phyloP scores from a whole-genome alignment of 2,329 filamentous ascomycete species.

The Botrytis galanthina region DNA sequence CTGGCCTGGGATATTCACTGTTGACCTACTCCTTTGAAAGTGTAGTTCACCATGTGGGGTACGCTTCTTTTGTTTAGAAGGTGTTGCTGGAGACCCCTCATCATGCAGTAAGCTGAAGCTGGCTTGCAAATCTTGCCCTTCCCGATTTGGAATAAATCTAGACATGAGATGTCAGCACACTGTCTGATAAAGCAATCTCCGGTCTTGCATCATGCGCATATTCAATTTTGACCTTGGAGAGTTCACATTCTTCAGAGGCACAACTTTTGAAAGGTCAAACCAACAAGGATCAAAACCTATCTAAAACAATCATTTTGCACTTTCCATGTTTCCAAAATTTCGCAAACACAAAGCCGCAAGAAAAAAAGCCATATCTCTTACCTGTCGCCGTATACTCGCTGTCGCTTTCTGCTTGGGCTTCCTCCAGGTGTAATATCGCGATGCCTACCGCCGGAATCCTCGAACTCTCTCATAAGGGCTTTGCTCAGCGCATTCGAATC shows the following conservation, averaged over 20 bases:
- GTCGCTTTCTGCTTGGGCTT: conserved; percentile 67
- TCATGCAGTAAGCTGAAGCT: conserved; percentile 91
- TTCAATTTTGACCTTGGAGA: not conserved
- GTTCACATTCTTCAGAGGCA: not conserved
- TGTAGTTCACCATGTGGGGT: conserved; percentile 86
- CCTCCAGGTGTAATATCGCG: conserved; percentile 61
- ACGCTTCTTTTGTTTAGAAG: conserved; percentile 80
- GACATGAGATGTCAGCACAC: conserved; percentile 28
- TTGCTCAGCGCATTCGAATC: conserved; percentile 59
- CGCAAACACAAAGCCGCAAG: not conserved
- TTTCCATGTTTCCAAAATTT: not conserved
- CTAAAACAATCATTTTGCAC: not conserved
- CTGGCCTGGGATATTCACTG: not conserved
- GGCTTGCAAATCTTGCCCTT: conserved; percentile 88
- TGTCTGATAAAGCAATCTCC: not conserved
- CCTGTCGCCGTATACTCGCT: conserved; percentile 62
- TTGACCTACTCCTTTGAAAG: conserved; percentile 79
- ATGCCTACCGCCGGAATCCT: conserved; percentile 52
- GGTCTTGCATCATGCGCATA: not conserved
- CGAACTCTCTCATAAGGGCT: conserved; percentile 57
- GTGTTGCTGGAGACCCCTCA: conserved; percentile 87
- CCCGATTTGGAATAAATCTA: conserved; percentile 92
- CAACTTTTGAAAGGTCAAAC: not conserved
- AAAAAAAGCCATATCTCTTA: conserved; percentile 30
- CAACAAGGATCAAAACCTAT: not conserved